phyloP scores from a whole-genome alignment of 805 yeast genomes.

The Metschnikowia orientalis region DNA sequence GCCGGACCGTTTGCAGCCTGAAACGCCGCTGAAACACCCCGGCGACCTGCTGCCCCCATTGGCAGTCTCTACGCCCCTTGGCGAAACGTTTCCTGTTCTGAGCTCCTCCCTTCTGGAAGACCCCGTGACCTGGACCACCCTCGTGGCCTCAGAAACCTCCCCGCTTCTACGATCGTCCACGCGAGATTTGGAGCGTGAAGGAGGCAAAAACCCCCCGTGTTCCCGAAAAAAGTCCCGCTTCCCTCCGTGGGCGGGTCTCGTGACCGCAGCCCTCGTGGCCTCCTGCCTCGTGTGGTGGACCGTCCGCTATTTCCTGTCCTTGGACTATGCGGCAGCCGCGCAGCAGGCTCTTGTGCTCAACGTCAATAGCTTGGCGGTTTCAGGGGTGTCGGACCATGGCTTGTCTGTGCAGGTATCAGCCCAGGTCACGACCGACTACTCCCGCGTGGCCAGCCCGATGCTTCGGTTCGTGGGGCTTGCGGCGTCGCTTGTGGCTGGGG shows the following conservation, averaged over 20 bases:
- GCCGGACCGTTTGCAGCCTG: no score
- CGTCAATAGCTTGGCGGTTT: slow-evolving; percentile 23
- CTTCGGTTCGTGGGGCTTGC: slow-evolving; percentile 21
- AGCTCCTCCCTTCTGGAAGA: no score
- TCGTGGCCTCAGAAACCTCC: slow-evolving; percentile 1
- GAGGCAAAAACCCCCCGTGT: neutral
- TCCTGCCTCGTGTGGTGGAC: no score
- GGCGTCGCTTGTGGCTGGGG: slow-evolving; percentile 23
- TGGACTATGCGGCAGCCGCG: slow-evolving; percentile 10
- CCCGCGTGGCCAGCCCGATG: slow-evolving; percentile 19
- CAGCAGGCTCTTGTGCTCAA: slow-evolving; percentile 21
- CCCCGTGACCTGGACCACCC: no score
- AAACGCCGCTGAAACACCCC: no score
- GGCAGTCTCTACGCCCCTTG: slow-evolving; percentile 3
- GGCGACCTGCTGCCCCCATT: slow-evolving; percentile 4
- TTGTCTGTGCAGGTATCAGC: slow-evolving; percentile 27
- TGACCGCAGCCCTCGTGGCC: neutral
- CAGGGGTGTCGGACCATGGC: slow-evolving; percentile 22
- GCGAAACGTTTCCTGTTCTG: neutral
- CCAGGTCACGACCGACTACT: slow-evolving; percentile 25
- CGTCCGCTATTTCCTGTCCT: neutral
- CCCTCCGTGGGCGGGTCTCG: neutral
- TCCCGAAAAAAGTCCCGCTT: neutral
- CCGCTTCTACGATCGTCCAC: slow-evolving; percentile 5
- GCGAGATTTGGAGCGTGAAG: slow-evolving; percentile 6